Conservation (phyloP, 805 yeast species). For the Maudiozyma serrabonitensis region DNA sequence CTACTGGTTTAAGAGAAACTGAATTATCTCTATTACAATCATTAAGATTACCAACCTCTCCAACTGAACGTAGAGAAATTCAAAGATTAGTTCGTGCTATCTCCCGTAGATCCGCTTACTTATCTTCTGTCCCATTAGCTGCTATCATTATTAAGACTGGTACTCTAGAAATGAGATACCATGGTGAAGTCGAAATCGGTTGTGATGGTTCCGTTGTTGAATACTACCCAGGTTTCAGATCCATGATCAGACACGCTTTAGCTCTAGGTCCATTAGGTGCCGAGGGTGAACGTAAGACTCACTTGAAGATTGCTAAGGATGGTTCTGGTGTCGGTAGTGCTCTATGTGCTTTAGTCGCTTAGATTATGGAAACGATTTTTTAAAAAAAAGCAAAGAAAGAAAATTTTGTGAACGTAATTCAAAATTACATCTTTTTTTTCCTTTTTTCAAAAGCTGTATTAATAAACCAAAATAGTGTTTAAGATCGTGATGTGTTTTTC, state of each 20-base stretch:
- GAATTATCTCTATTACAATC: slow-evolving; percentile 56
- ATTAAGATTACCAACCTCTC: slow-evolving; percentile 58
- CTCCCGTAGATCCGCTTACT: slow-evolving; percentile 75
- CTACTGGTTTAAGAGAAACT: slow-evolving; percentile 61
- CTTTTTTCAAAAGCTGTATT: no score
- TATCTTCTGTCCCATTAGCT: slow-evolving; percentile 84
- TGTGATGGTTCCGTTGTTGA: slow-evolving; percentile 95
- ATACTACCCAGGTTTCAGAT: slow-evolving; percentile 83
- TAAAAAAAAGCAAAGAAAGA: neutral
- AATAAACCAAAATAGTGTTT: no score
- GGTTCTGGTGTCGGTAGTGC: slow-evolving; percentile 99
- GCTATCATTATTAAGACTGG: slow-evolving; percentile 62
- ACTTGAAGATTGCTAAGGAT: slow-evolving; percentile 77
- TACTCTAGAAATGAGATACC: slow-evolving; percentile 45
- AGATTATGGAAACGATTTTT: neutral
- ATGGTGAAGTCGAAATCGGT: slow-evolving; percentile 81
- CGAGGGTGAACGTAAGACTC: slow-evolving; percentile 63
- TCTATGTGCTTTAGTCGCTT: slow-evolving; percentile 57
- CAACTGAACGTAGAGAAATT: slow-evolving; percentile 63
- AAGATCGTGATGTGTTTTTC: no score
- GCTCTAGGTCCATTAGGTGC: slow-evolving; percentile 60
- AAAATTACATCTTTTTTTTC: no score
- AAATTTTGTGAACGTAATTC: no score
- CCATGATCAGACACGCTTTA: slow-evolving; percentile 71
- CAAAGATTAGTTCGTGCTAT: slow-evolving; percentile 73